These are phyloP conservation scores for Stephania cephalantha DNA, from an alignment of 164 flowering plant species.

Conservation along the genomic window DNA sequence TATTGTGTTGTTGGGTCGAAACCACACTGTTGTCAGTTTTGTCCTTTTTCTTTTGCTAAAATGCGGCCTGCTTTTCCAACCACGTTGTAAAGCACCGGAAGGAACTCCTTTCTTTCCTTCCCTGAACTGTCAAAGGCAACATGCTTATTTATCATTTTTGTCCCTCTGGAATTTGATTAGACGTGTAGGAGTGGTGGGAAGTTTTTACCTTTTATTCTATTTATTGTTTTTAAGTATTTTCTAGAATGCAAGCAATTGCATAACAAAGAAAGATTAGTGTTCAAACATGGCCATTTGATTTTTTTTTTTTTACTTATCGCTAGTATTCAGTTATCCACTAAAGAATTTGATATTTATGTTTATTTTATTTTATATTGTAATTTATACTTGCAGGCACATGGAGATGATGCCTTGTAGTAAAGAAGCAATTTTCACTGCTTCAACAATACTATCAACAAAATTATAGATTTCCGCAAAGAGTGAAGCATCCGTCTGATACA, in stretches of 20 bases:
- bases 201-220: no score
- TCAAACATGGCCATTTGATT: not conserved
- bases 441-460: constrained; percentile 36
- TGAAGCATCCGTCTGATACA: not conserved
- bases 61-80: no score
- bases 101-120: no score
- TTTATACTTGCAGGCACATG: constrained; percentile 40
- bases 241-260: not conserved
- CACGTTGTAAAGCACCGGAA: no score
- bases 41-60: no score
- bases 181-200: no score
- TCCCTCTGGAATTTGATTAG: no score
- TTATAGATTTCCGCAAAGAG: constrained; percentile 21
- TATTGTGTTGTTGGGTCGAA: not conserved
- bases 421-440: constrained; percentile 71
- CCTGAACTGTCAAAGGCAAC: no score
- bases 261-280: not conserved
- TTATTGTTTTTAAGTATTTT: not conserved
- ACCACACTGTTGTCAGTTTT: no score
- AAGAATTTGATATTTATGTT: not conserved
- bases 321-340: not conserved
- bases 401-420: constrained; percentile 41
- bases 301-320: no score
- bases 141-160: no score
- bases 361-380: not conserved